phyloP scores from a whole-genome alignment of 495 filamentous ascomycete species.

The Alectoria sarmentosa region DNA sequence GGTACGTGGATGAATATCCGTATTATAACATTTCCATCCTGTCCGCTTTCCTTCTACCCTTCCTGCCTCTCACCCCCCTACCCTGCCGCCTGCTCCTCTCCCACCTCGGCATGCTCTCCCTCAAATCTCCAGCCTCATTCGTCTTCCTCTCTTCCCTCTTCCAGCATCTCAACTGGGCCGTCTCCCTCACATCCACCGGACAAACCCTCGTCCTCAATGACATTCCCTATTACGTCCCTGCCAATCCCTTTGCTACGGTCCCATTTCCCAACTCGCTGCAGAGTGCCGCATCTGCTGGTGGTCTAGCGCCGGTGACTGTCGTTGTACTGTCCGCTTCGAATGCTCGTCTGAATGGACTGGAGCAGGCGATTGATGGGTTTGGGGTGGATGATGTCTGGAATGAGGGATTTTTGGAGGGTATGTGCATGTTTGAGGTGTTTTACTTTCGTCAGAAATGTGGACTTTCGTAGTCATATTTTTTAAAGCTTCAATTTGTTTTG shows the following conservation, averaged over 20 bases:
- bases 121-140: neutral
- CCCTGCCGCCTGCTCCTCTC: neutral
- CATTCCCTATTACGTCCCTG: conserved; percentile 38
- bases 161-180: neutral
- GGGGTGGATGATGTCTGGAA: conserved; percentile 24
- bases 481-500: neutral
- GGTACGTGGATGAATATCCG: neutral
- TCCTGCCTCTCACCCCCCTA: neutral
- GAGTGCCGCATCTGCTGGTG: conserved; percentile 25
- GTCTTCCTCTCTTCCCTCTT: neutral
- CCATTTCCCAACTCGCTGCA: conserved; percentile 12
- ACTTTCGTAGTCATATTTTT: neutral
- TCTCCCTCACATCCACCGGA: conserved; percentile 28
- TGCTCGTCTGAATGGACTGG: conserved; percentile 16
- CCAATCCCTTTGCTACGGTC: conserved; percentile 26
- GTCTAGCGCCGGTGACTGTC: conserved; percentile 37
- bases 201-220: conserved; percentile 36
- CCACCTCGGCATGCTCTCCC: neutral
- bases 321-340: conserved; percentile 11
- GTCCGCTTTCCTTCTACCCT: neutral
- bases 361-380: conserved; percentile 6
- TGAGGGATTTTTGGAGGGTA: conserved; percentile 10
- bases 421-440: neutral
- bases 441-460: neutral
- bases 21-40: neutral